Conservation (phyloP, 2,329 filamentous ascomycete genomes). For the Cladobotryum mycophilum region DNA sequence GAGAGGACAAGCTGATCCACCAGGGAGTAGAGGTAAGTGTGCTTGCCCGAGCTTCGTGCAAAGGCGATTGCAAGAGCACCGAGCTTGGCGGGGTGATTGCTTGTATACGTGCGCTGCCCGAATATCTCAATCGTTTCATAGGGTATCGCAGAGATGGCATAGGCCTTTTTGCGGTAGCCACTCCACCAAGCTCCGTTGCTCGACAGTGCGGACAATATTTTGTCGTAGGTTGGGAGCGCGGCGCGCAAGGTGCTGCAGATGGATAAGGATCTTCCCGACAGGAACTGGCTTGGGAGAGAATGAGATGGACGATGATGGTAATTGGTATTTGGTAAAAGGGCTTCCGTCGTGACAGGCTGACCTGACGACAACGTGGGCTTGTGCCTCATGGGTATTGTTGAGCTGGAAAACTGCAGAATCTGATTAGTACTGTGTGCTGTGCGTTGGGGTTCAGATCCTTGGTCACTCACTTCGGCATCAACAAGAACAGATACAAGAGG, state of each 20-base stretch:
- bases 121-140: conserved; percentile 30
- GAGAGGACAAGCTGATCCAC: conserved; percentile 35
- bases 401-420: not conserved
- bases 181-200: conserved; percentile 34
- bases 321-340: not conserved
- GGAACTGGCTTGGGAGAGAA: not conserved
- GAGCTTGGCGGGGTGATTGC: conserved; percentile 31
- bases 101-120: conserved; percentile 29
- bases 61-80: conserved; percentile 31
- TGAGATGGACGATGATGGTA: not conserved
- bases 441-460: not conserved
- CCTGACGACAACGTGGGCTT: not conserved
- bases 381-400: not conserved
- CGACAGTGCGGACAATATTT: conserved; percentile 11
- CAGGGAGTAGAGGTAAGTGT: conserved; percentile 24
- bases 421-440: not conserved
- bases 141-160: conserved; percentile 25
- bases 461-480: conserved; percentile 4
- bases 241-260: conserved; percentile 13
- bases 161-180: conserved; percentile 34
- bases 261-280: conserved; percentile 1
- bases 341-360: not conserved
- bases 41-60: conserved; percentile 27
- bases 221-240: conserved; percentile 16
- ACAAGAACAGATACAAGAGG: conserved; percentile 6